Percentiles rank a stretch among this genome's conserved stretches.
phyloP scores from a whole-genome alignment of 148 eudicot species.

The Selenicereus undatus region DNA sequence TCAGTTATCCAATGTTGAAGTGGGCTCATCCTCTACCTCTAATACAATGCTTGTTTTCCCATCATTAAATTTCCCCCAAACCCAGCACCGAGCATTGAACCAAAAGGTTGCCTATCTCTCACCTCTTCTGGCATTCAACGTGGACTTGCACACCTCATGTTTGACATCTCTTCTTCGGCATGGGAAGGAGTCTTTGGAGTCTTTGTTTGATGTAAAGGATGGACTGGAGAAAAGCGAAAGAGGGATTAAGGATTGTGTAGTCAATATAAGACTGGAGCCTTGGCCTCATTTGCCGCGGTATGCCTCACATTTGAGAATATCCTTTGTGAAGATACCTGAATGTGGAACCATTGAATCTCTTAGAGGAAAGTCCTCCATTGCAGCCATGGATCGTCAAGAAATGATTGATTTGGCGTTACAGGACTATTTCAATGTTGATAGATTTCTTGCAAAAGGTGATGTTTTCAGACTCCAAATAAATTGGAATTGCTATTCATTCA shows the following conservation, averaged over 20 bases:
- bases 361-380: constrained; percentile 61
- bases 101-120: constrained; percentile 71
- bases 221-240: constrained; percentile 30
- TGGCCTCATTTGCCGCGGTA: constrained; percentile 57
- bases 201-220: constrained; percentile 50
- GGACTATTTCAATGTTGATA: constrained; percentile 65
- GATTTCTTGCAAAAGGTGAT: constrained; percentile 80
- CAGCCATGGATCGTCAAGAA: constrained; percentile 77
- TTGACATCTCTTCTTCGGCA: constrained; percentile 59
- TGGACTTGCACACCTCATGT: constrained; percentile 71
- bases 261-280: constrained; percentile 59
- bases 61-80: constrained; percentile 39
- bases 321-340: constrained; percentile 89
- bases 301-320: constrained; percentile 83
- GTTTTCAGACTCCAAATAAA: constrained; percentile 63
- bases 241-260: constrained; percentile 30
- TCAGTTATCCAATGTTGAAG: constrained; percentile 30
- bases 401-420: constrained; percentile 81
- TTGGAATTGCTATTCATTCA: constrained; percentile 80
- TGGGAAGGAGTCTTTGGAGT: constrained; percentile 60
- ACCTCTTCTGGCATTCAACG: constrained; percentile 76
- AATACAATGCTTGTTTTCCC: constrained; percentile 59
- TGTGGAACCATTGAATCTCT: constrained; percentile 80
- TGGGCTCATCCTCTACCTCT: constrained; percentile 23
- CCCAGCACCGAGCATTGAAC: constrained; percentile 24